Conservation (phyloP, 1,284 basidiomycete genomes). For the Tylopilus sp. region DNA sequence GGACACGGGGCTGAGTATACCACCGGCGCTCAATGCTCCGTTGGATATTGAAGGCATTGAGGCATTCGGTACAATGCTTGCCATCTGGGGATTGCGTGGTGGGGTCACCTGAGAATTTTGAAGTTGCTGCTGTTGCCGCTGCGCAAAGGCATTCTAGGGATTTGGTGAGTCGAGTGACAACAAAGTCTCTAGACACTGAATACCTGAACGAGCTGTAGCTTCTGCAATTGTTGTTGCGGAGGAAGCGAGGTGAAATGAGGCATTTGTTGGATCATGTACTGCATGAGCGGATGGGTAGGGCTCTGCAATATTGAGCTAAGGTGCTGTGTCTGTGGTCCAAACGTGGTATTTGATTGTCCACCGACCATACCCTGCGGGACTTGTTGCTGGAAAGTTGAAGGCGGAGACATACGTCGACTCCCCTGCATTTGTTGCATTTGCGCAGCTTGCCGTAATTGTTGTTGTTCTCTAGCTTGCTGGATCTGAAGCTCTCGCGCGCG, state of each 20-base stretch:
- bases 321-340: conserved; percentile 37
- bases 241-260: conserved; percentile 55
- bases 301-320: conserved; percentile 50
- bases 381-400: conserved; percentile 31
- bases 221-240: conserved; percentile 53
- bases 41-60: conserved; percentile 26
- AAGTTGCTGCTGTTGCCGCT: conserved; percentile 24
- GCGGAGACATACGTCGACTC: conserved; percentile 44
- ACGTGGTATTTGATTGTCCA: conserved; percentile 18
- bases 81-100: conserved; percentile 30
- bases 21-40: conserved; percentile 18
- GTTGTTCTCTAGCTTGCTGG: conserved; percentile 37
- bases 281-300: conserved; percentile 54
- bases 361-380: conserved; percentile 17
- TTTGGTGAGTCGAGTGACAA: conserved; percentile 8
- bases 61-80: conserved; percentile 23
- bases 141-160: conserved; percentile 18
- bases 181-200: conserved; percentile 14
- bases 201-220: conserved; percentile 53
- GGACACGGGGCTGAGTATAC: conserved; percentile 28
- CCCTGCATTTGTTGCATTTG: conserved; percentile 34
- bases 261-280: conserved; percentile 47
- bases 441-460: conserved; percentile 35
- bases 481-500: conserved; percentile 47
- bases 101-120: conserved; percentile 28